phyloP scores from a whole-genome alignment of 306 rosid species.

The Luffa acutangula region DNA sequence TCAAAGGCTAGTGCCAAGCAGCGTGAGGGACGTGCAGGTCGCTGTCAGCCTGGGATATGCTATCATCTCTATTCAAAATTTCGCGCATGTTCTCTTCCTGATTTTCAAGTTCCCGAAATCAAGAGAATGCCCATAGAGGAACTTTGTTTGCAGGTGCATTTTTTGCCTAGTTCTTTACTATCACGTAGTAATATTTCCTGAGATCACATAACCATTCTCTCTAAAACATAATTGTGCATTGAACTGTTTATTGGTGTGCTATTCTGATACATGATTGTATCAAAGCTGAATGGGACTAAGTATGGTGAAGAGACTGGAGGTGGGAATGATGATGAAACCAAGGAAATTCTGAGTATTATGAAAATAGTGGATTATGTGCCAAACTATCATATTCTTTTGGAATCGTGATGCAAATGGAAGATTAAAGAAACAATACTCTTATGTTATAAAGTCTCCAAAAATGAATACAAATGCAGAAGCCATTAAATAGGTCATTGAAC shows the following conservation, averaged over 20 bases:
- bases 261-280: background rate
- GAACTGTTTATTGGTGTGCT: background rate
- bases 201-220: background rate
- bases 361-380: background rate
- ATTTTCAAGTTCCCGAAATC: slow-evolving; percentile 86
- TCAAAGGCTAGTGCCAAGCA: slow-evolving; percentile 96
- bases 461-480: background rate
- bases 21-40: slow-evolving; percentile 96
- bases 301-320: background rate
- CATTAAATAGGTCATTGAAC: background rate
- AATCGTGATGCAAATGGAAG: background rate
- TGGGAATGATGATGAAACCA: background rate
- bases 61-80: slow-evolving; percentile 71
- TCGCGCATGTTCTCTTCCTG: slow-evolving; percentile 58
- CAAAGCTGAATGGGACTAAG: background rate
- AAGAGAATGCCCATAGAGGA: slow-evolving; percentile 93
- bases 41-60: slow-evolving; percentile 95
- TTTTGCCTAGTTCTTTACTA: slow-evolving; percentile 10
- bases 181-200: background rate
- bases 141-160: slow-evolving; percentile 79
- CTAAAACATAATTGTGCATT: background rate
- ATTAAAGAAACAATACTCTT: background rate
- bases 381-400: background rate
- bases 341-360: background rate
- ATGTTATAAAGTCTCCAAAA: background rate